Percentiles rank a stretch among this genome's conserved stretches.
Evolutionary conservation across 176 grass and related monocot species (phyloP).

Genomic region (Lolium rigidum): DNA sequence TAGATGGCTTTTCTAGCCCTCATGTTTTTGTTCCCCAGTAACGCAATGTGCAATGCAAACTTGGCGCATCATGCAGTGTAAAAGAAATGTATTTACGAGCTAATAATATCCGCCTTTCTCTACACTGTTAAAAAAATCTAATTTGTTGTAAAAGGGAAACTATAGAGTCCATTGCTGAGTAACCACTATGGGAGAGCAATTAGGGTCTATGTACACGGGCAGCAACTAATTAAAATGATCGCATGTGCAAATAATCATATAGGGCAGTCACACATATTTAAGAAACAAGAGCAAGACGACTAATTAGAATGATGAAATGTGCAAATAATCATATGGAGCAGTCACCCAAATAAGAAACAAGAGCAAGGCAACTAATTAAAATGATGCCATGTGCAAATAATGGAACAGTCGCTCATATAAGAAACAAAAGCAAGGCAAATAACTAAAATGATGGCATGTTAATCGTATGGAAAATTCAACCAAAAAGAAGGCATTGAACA

Average conservation of each 20-base stretch:
- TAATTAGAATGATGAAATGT: neutral
- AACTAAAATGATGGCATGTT: conserved; percentile 14
- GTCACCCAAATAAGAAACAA: conserved; percentile 28
- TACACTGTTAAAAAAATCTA: neutral
- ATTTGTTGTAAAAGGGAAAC: neutral
- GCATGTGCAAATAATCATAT: neutral
- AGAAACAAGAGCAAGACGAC: conserved; percentile 11
- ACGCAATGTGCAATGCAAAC: neutral
- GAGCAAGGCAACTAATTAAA: conserved; percentile 8
- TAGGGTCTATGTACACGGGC: neutral
- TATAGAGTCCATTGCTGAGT: conserved; percentile 66
- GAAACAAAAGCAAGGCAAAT: conserved; percentile 9
- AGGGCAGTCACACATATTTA: conserved; percentile 29
- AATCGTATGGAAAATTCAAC: neutral
- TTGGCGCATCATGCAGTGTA: neutral
- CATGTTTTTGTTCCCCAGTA: neutral
- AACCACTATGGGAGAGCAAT: neutral
- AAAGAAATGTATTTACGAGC: neutral
- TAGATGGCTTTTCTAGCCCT: neutral
- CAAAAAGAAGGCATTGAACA: conserved; percentile 8
- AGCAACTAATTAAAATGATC: neutral
- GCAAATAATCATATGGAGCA: conserved; percentile 14
- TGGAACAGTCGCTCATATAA: conserved; percentile 28
- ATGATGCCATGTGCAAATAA: neutral
- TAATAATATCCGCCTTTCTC: neutral